Conservation (phyloP, 2,329 filamentous ascomycete genomes). For the Ophidiomyces ophidiicola region DNA sequence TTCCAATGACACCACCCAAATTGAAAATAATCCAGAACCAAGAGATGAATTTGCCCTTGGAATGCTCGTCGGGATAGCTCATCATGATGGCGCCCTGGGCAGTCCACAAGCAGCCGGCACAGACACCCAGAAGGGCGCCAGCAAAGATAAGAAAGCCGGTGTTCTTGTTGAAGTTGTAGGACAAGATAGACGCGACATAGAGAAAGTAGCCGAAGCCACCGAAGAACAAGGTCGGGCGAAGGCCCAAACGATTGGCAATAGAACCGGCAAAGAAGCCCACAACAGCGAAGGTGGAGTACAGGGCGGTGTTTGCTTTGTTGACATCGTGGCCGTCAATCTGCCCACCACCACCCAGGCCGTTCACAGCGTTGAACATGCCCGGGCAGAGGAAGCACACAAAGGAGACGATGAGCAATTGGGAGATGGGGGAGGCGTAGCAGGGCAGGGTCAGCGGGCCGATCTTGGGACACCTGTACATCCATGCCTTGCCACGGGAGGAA, state of each 20-base stretch:
- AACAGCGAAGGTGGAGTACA: slow-evolving; percentile 60
- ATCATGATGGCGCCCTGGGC: slow-evolving; percentile 49
- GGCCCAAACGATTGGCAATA: slow-evolving; percentile 35
- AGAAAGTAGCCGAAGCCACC: slow-evolving; percentile 39
- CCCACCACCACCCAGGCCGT: slow-evolving; percentile 53
- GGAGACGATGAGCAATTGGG: slow-evolving; percentile 59
- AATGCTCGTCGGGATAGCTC: slow-evolving; percentile 67
- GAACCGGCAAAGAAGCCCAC: slow-evolving; percentile 51
- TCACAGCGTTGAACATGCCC: slow-evolving; percentile 59
- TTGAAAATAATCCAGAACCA: slow-evolving; percentile 97
- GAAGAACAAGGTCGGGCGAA: slow-evolving; percentile 34
- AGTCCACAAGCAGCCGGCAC: slow-evolving; percentile 40
- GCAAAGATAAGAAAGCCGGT: slow-evolving; percentile 39
- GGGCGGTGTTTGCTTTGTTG: slow-evolving; percentile 56
- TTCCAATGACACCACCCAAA: slow-evolving; percentile 75
- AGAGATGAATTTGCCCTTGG: slow-evolving; percentile 80
- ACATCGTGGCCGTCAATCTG: slow-evolving; percentile 45
- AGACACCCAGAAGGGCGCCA: slow-evolving; percentile 39
- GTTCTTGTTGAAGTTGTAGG: slow-evolving; percentile 40
- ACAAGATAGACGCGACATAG: slow-evolving; percentile 39
- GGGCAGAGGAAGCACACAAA: slow-evolving; percentile 61
- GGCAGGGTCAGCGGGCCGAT: slow-evolving; percentile 44
- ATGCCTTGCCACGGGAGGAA: slow-evolving; percentile 26
- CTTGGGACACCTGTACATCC: slow-evolving; percentile 55
- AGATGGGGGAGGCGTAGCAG: slow-evolving; percentile 62